Conservation (phyloP, 2,329 filamentous ascomycete genomes). For the Pseudohalonectria lignicola region DNA sequence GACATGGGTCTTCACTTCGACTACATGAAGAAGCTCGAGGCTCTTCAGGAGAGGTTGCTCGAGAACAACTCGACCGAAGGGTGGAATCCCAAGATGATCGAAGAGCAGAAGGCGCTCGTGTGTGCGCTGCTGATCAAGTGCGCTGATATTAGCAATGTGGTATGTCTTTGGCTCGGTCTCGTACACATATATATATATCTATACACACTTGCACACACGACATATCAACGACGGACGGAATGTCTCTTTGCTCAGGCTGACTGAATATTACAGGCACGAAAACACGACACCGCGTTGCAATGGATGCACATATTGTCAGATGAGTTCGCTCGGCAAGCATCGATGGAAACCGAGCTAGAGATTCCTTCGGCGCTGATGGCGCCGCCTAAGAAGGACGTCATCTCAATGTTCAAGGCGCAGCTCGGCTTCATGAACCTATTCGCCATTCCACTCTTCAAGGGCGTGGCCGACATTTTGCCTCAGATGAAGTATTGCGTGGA, state of each 20-base stretch:
- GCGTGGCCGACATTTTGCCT: constrained; percentile 76
- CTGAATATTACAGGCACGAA: constrained; percentile 53
- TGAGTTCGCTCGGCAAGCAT: constrained; percentile 85
- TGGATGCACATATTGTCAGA: constrained; percentile 95
- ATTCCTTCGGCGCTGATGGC: constrained; percentile 84
- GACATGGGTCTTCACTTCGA: constrained; percentile 97
- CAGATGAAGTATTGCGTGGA: constrained; percentile 74
- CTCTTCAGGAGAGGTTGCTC: constrained; percentile 66
- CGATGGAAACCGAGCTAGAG: constrained; percentile 80
- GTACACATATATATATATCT: too few species aligned
- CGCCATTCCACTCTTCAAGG: constrained; percentile 82
- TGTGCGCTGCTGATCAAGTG: constrained; percentile 95
- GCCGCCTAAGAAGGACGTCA: constrained; percentile 69
- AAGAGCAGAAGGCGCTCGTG: constrained; percentile 68
- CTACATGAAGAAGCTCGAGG: constrained; percentile 84
- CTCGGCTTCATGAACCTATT: constrained; percentile 96
- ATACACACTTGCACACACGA: too few species aligned
- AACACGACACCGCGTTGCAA: constrained; percentile 67
- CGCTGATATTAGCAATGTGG: constrained; percentile 96
- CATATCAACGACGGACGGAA: too few species aligned
- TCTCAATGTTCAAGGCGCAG: constrained; percentile 78
- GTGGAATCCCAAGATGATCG: constrained; percentile 66
- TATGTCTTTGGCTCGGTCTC: too few species aligned
- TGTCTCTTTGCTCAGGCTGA: constrained; percentile 8
- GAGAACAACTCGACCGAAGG: constrained; percentile 54